Evolutionary conservation across 176 grass and related monocot species (phyloP).

Genomic region (Carex myosuroides): DNA sequence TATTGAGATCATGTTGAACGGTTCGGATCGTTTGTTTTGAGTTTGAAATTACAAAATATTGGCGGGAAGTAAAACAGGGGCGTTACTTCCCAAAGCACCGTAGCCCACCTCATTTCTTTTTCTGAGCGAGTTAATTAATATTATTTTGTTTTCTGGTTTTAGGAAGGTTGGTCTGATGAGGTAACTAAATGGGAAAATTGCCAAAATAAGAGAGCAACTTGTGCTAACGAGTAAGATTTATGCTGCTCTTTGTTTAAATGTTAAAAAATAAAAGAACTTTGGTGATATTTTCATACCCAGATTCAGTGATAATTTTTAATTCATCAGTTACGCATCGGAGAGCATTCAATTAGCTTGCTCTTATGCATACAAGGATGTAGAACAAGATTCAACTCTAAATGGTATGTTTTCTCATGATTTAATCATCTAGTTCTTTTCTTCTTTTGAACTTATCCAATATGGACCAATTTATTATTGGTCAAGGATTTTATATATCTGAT

Average conservation of each 20-base stretch:
- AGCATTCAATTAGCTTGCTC: conserved; percentile 66
- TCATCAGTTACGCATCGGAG: conserved; percentile 69
- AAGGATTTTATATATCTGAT: background rate
- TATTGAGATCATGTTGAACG: too few relatives aligned
- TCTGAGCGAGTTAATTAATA: background rate
- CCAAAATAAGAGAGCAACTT: conserved; percentile 50
- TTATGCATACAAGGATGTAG: conserved; percentile 88
- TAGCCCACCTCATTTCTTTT: background rate
- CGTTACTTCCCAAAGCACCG: too few relatives aligned
- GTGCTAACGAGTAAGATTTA: conserved; percentile 60
- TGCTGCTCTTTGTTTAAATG: background rate
- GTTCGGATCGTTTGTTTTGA: too few relatives aligned
- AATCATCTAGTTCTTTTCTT: conserved; percentile 6
- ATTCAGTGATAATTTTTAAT: background rate
- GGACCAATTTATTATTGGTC: background rate
- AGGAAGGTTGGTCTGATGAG: conserved; percentile 72
- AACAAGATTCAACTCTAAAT: conserved; percentile 54
- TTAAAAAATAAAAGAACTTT: background rate
- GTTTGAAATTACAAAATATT: too few relatives aligned
- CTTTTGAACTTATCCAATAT: background rate
- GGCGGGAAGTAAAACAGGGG: too few relatives aligned
- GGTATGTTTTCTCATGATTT: conserved; percentile 31
- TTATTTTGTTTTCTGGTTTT: background rate
- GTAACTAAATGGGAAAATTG: conserved; percentile 60
- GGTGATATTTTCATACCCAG: background rate